phyloP scores from a whole-genome alignment of 495 filamentous ascomycete species.

The Viridothelium virens region DNA sequence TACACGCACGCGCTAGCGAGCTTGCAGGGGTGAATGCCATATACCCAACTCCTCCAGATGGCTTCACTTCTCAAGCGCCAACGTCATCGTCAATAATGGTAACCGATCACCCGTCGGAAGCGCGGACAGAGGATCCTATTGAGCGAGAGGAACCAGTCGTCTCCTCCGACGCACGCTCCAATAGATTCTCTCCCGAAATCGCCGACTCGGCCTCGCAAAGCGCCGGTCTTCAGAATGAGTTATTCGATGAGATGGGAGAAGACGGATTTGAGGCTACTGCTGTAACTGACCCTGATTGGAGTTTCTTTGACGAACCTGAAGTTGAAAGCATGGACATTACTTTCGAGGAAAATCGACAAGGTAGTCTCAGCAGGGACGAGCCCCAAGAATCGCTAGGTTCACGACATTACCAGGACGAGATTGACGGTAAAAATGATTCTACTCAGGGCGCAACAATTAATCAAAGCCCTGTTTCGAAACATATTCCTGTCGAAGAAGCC shows the following conservation, averaged over 20 bases:
- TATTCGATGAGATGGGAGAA: slow-evolving; percentile 57
- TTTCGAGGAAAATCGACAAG: not conserved
- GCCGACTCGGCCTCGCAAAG: not conserved
- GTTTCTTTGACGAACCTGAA: slow-evolving; percentile 69
- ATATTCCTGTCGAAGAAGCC: not conserved
- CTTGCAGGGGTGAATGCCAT: slow-evolving; percentile 50
- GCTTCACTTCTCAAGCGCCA: slow-evolving; percentile 40
- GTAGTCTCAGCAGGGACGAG: slow-evolving; percentile 21
- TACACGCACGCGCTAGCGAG: slow-evolving; percentile 19
- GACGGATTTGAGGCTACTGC: slow-evolving; percentile 46
- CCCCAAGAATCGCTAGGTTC: not conserved
- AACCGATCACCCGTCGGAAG: not conserved
- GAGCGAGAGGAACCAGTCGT: not conserved
- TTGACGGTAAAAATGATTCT: not conserved
- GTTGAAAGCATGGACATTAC: not conserved
- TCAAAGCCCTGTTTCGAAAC: not conserved
- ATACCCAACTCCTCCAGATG: slow-evolving; percentile 86
- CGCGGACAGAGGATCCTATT: not conserved
- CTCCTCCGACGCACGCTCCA: not conserved
- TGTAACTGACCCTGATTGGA: slow-evolving; percentile 87
- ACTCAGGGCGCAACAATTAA: not conserved
- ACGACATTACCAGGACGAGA: not conserved
- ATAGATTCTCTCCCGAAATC: not conserved
- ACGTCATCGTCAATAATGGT: slow-evolving; percentile 19
- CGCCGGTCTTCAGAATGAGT: slow-evolving; percentile 39